Base-by-base conservation (phyloP, 2,329 filamentous ascomycete genomes). In the Penicillium sp. region DNA sequence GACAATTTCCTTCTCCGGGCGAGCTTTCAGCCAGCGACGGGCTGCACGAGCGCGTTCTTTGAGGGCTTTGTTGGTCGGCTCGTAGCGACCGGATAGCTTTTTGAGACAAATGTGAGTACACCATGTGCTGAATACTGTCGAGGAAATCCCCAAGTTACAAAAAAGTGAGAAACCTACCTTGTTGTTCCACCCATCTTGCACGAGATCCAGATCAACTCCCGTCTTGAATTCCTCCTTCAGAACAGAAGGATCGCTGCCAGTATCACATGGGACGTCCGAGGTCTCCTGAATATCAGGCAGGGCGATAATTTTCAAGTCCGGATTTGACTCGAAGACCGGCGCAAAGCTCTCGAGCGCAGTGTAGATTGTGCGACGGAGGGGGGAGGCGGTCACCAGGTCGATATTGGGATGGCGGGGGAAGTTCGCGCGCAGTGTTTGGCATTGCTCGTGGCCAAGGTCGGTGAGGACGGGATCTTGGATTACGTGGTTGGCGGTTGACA, bases 381-480 rank as follows among this genome's bases (percentile, higher is more conserved):
- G 88, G 1, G 87, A 93, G 34, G 88, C 82, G 21, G 89, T 77
- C 12, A 95, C 77, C 58, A 85, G 77, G 4, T 84, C 83, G 61
- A 93, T 72, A 34, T 76, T 69, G 54, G 74, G 71, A 64, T 86
- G 83, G 67, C 79, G 69, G 9, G 85, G 80, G 65, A 94, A 95
- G 42, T 54, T 60, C 28, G 73, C 63, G 59, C 77, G 69, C 35
- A 95, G 81, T 15, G 69, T 66, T 24, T 69, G 72, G 72, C 88
- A 94, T 76, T 96, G 88, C 54, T 81, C 62, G 64, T 83, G 76
- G 59, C 90, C 90, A n/a, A 83, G 75, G 0, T 79, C 74, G 1
- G 90, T 95, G 47, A 95, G 78, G 52, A 80, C 73, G 1, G 90
- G 89, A 64, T 96, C 90, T n/a, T 67, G 82, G 35, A 95, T 73